Evolutionary conservation across 2,329 filamentous ascomycete species (phyloP).

Genomic region (Dothistroma septosporum): DNA sequence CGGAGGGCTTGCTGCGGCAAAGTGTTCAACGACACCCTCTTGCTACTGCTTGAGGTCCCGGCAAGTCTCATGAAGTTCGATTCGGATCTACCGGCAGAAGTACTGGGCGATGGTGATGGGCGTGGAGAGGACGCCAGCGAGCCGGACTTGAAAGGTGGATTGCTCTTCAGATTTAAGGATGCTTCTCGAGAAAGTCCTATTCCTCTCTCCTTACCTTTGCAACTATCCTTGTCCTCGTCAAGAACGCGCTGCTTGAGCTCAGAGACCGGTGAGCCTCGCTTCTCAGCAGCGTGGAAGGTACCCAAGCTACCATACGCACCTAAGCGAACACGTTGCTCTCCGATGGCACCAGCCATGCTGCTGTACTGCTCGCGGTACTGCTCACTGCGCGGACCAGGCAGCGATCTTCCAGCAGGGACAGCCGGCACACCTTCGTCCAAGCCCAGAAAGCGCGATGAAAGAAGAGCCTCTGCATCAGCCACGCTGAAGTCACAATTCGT

Average conservation of each 20-base stretch:
- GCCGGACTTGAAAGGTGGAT: slow-evolving; percentile 94
- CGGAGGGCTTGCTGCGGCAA: slow-evolving; percentile 71
- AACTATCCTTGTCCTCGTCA: slow-evolving; percentile 20
- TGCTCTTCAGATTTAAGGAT: slow-evolving; percentile 71
- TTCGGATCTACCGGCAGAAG: slow-evolving; percentile 31
- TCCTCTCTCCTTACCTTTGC: slow-evolving; percentile 6
- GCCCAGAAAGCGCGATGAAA: slow-evolving; percentile 91
- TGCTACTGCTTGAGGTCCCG: slow-evolving; percentile 35
- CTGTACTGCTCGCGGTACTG: slow-evolving; percentile 33
- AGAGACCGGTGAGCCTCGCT: slow-evolving; percentile 30
- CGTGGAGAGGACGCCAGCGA: slow-evolving; percentile 59
- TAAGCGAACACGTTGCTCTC: slow-evolving; percentile 18
- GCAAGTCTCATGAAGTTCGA: slow-evolving; percentile 14
- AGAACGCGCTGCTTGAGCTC: slow-evolving; percentile 27
- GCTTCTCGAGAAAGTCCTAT: slow-evolving; percentile 11
- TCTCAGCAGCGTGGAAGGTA: slow-evolving; percentile 31
- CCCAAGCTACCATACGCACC: slow-evolving; percentile 34
- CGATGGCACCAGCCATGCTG: slow-evolving; percentile 19
- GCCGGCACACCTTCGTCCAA: slow-evolving; percentile 59
- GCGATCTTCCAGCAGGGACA: slow-evolving; percentile 24
- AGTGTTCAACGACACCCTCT: slow-evolving; percentile 67
- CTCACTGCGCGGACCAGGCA: slow-evolving; percentile 45
- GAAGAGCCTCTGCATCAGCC: slow-evolving; percentile 81
- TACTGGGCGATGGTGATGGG: slow-evolving; percentile 51
- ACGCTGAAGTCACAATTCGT: slow-evolving; percentile 86